These are phyloP conservation scores for Microdochium nivale DNA, from an alignment of 2,329 filamentous ascomycete species.

Conservation along the genomic window DNA sequence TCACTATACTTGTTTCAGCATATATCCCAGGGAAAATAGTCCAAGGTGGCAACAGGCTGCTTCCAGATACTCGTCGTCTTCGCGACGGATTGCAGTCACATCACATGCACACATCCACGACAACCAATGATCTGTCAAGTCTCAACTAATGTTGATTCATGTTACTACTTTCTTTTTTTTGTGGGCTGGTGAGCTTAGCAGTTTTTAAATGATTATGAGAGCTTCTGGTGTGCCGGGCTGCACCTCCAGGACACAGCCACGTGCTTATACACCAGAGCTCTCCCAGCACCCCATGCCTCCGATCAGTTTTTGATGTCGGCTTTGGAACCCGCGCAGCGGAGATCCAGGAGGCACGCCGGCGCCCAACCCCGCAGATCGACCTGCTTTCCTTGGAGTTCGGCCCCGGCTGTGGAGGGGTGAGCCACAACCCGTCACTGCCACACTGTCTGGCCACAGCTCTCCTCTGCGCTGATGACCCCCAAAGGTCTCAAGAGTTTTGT, in stretches of 20 bases:
- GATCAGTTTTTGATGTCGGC: background rate
- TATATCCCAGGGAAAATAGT: too few species aligned
- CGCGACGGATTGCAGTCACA: too few species aligned
- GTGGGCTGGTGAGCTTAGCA: background rate
- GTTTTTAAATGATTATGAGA: background rate
- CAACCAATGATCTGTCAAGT: too few species aligned
- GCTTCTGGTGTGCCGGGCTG: background rate
- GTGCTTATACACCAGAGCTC: constrained; percentile 1
- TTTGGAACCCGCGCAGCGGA: background rate
- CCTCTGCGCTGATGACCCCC: background rate
- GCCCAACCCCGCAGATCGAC: background rate
- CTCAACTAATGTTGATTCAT: background rate
- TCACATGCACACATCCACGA: too few species aligned
- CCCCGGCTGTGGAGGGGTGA: constrained; percentile 1
- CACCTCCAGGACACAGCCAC: background rate
- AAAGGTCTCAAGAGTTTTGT: background rate
- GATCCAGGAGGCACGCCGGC: background rate
- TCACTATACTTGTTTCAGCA: too few species aligned
- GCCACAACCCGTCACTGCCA: background rate
- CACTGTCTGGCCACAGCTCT: background rate
- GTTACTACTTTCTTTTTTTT: background rate
- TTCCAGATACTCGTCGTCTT: too few species aligned
- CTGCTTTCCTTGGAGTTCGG: background rate
- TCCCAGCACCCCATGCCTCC: background rate
- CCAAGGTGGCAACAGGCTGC: too few species aligned